Base-by-base conservation (phyloP, 1,284 basidiomycete species). In the Coriolopsis trogii region DNA sequence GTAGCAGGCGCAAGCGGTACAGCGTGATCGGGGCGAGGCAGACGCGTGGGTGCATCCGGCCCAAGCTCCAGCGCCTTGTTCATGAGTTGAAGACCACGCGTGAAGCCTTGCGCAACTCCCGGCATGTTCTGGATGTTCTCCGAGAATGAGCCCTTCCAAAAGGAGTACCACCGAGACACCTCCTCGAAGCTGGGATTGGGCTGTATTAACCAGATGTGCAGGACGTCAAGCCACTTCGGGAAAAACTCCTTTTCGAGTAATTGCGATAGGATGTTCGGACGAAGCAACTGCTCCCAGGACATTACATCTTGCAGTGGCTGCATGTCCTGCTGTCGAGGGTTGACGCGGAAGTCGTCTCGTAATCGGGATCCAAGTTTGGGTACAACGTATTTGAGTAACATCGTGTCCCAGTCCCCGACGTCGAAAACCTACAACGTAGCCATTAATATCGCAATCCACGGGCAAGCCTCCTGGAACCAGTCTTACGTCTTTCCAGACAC, bases 181-280 rank as follows among this genome's bases (percentile, higher is more conserved):
- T 99, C 93, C 60, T 89, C 91, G 61, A 91, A 86, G 69, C 86
- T 93, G 62, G 87, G 88, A 24, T 74, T 79, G 0, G 92, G 87
- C 67, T 93, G 90, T 10, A 87, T 78, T 46, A 99, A 85, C 97
- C 95, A 98, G 34, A 91, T 71, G 64, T 94, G 87, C 30, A 99
- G 73, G n/a, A 91, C 84, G 37, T 93, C 85, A 43, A 99, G 78
- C 95, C 95, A 99, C 66, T 95, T 95, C 2, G 93, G 91, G 80
- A 98, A 97, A 75, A 99, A 96, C 63, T 94, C 93, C 7, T 81
- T 79, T 67, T 95, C 91, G 56, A 98, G 73, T 6, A 98, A 71
- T 63, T 93, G 89, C 2, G 85, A 79, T 57, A 95, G 78, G 54
- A 94, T 83, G 2, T 89, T 87, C 0, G 82, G 71, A 4, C 92